phyloP scores from a whole-genome alignment of 345 rosid species.

The Pistacia atlantica region DNA sequence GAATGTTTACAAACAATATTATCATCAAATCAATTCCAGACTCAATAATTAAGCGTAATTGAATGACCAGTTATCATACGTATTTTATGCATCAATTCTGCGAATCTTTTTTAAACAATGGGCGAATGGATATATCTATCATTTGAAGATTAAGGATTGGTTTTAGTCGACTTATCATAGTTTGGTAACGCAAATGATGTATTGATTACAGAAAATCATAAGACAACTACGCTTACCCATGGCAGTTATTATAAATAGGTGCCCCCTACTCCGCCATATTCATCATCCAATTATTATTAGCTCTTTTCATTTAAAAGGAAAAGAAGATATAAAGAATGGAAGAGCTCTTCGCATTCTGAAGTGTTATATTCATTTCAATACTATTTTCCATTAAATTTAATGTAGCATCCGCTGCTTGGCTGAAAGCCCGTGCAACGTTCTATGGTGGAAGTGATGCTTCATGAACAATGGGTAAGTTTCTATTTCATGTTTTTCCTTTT shows the following conservation, averaged over 20 bases:
- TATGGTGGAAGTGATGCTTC: constrained; percentile 68
- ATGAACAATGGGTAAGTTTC: constrained; percentile 56
- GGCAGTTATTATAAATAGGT: too few species aligned
- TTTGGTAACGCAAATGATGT: constrained; percentile 15
- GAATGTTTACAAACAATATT: not conserved
- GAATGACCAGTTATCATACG: too few species aligned
- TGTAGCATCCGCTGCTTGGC: constrained; percentile 50
- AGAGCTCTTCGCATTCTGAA: constrained; percentile 16
- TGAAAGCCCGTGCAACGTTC: constrained; percentile 59
- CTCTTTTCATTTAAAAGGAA: constrained; percentile 5
- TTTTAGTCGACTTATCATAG: constrained; percentile 15
- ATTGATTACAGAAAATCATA: too few species aligned
- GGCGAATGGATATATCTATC: not conserved
- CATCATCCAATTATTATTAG: constrained; percentile 11
- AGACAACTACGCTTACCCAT: too few species aligned
- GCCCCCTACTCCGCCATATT: too few species aligned
- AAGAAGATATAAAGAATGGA: constrained; percentile 28
- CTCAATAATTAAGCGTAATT: too few species aligned
- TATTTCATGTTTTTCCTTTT: not conserved
- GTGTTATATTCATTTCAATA: constrained; percentile 30
- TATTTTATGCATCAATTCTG: not conserved
- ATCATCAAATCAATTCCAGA: too few species aligned
- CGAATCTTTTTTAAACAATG: too few species aligned
- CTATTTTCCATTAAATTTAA: constrained; percentile 23
- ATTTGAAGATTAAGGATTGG: constrained; percentile 13